Evolutionary conservation across 257 asterid genomes (phyloP), one percentile per base, ranked within the genome.

Genomic region (Petrea volubilis): DNA sequence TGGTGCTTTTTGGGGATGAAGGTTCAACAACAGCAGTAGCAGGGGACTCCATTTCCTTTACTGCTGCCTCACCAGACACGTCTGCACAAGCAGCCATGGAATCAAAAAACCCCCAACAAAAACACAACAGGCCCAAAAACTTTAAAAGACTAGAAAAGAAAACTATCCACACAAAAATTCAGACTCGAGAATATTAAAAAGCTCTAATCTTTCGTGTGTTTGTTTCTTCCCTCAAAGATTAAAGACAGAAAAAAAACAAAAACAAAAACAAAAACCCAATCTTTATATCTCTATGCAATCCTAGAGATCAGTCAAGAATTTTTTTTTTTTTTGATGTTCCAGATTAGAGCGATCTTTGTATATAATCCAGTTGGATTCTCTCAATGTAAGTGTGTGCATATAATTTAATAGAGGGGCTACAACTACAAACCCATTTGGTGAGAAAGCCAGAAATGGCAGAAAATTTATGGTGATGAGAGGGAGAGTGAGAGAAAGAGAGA

Each of bases 61-160:
- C 86, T 67, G 86, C 82, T 52, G 87, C 77, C 73, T 81, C 93
- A 82, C 82, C 91, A 77, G 82, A 79, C 68, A 86, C 88, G 65
- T 88, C 90, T 58, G 97, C 81, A 81, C 84, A 96, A 68, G 88
- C 92, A 71, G 91, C 96, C 97, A 91, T 91, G 69, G 80, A 78
- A 83, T 77, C 84, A 56, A 73, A 44, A 67, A 34, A 63, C 59
- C 20, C 74, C 73, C 73, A n/a, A 64, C 70, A 71, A 58, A 40
- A 62, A 66, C 67, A 64, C n/a, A 70, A 41, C 43, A 46, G 7
- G 52, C 77, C 71, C 77, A 64, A 41, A 56, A 56, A 29, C 20
- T 50, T 5, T 15, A 49, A 49, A 25, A 11, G 29, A 41, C 1
- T 28, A 40, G 13, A 18, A 62, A 9, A 68, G 75, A 64, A 24